Percentiles rank a stretch among this genome's conserved stretches.
phyloP scores from a whole-genome alignment of 805 yeast genomes.

The Candida parachauliodes region DNA sequence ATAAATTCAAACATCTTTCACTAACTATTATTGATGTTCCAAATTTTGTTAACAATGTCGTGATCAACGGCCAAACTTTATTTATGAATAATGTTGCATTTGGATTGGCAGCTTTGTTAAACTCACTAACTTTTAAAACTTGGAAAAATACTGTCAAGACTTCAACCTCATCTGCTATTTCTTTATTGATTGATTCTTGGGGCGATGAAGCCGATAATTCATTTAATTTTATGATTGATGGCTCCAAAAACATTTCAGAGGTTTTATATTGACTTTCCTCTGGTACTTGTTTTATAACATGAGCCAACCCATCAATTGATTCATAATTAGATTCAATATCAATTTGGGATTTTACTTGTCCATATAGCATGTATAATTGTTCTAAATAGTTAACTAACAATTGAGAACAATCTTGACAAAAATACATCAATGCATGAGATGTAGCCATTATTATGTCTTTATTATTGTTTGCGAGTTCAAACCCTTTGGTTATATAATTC shows the following conservation, averaged over 20 bases:
- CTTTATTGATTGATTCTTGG: slow-evolving; percentile 32
- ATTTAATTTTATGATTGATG: slow-evolving; percentile 51
- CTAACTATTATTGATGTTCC: slow-evolving; percentile 63
- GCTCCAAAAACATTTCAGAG: slow-evolving; percentile 60
- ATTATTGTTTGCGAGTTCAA: slow-evolving; percentile 29
- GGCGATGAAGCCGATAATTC: slow-evolving; percentile 14
- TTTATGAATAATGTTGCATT: slow-evolving; percentile 51
- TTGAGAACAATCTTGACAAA: slow-evolving; percentile 84
- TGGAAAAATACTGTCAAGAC: slow-evolving; percentile 58
- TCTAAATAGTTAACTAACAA: slow-evolving; percentile 64
- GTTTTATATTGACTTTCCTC: slow-evolving; percentile 50
- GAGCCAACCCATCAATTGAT: slow-evolving; percentile 85
- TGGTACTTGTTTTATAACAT: slow-evolving; percentile 65
- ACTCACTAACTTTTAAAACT: slow-evolving; percentile 49
- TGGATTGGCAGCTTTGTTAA: slow-evolving; percentile 41
- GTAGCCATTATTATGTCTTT: slow-evolving; percentile 74
- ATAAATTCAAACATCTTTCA: slow-evolving; percentile 68
- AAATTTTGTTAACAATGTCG: slow-evolving; percentile 45
- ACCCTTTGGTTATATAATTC: slow-evolving; percentile 78
- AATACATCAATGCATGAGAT: slow-evolving; percentile 88
- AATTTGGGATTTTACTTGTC: slow-evolving; percentile 45
- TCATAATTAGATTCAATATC: slow-evolving; percentile 72
- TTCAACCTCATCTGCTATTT: slow-evolving; percentile 68
- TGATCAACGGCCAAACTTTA: slow-evolving; percentile 55
- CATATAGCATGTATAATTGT: slow-evolving; percentile 73